These are phyloP conservation scores for Talaromyces atroroseus DNA, from an alignment of 2,329 filamentous ascomycete genomes.

Conservation along the genomic window DNA sequence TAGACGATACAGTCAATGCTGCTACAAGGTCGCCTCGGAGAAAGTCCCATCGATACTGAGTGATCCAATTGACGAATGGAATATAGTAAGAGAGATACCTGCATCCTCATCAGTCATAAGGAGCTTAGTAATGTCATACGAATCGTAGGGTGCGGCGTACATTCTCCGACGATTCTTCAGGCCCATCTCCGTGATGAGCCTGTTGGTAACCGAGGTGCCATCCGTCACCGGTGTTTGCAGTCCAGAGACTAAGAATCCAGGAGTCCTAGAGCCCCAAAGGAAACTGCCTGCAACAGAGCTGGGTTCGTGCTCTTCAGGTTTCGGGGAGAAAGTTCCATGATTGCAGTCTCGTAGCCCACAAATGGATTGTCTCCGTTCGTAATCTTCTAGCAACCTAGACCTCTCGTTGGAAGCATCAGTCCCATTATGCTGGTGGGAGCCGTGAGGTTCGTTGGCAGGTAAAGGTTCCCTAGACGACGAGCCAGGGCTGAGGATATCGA, in stretches of 20 bases:
- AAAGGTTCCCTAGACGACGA: conserved; percentile 10
- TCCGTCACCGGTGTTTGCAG: conserved; percentile 52
- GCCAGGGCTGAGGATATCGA: conserved; percentile 26
- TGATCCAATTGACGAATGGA: conserved; percentile 84
- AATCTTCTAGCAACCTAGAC: conserved; percentile 36
- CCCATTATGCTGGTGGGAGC: not conserved
- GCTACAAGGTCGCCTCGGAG: conserved; percentile 81
- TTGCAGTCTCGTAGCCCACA: conserved; percentile 49
- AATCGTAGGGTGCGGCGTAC: conserved; percentile 43
- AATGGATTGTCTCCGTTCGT: conserved; percentile 30
- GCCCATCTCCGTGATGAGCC: conserved; percentile 66
- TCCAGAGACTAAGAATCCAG: conserved; percentile 16
- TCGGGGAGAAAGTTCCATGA: conserved; percentile 73
- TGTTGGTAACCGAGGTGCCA: conserved; percentile 63
- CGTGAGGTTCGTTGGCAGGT: conserved; percentile 1
- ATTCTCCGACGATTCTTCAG: conserved; percentile 68
- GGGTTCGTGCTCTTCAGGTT: conserved; percentile 48
- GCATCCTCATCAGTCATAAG: not conserved
- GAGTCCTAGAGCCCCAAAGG: conserved; percentile 16
- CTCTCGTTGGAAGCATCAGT: conserved; percentile 20
- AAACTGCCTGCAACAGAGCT: conserved; percentile 25
- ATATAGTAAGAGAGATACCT: conserved; percentile 93
- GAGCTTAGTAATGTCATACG: not conserved
- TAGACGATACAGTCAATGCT: conserved; percentile 92
- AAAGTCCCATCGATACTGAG: conserved; percentile 76